Evolutionary conservation across 2,329 filamentous ascomycete species (phyloP), one percentile per base, ranked within the genome.

Genomic region (Lachnellula subtilissima): DNA sequence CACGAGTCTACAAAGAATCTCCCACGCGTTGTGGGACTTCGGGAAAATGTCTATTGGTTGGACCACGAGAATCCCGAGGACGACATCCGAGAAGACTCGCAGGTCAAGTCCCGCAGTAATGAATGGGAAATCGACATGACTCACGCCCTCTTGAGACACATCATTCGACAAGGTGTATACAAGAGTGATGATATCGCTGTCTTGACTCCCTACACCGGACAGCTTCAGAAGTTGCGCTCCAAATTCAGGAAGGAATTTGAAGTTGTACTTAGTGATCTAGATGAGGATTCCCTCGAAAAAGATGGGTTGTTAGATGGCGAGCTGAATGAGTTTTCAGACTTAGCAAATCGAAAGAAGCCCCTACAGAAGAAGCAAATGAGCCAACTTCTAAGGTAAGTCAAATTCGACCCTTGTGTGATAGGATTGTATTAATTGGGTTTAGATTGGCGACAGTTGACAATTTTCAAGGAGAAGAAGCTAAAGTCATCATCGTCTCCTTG

Each of bases 381-480:
- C 17, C 61, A 69, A 14, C 48, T 66, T 23, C 54, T 32, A 15
- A 50, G 35, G 48, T 45, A 22, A 19, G 42, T 22, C 5, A 45
- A 19, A 45, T 12, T 14, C 6, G 19, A 45, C 11, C 17, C 19
- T 23, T 45, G 9, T 32, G 28, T 28, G 9, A 32, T 11, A 32
- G 11, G 9, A 32, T 23, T 17, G 17, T 45, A 45, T 19, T 45
- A 14, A 45, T 6, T 45, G n/a, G 12, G 17, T 40, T 22, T 5
- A 52, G 70, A 5, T 61, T 73, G 32, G 84, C 86, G 0, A 90
- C 85, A 0, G 79, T 90, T 0, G 86, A 89, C 67, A 91, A 91
- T 60, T 91, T 89, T 54, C 87, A 92, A 51, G 66, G 66, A 2
- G 65, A 92, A 65, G 87, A 92, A 64, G 84, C 83, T 1, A 85